Evolutionary conservation across 352 stramenopile genomes (phyloP).

Genomic region (Phytopythium boreale): DNA sequence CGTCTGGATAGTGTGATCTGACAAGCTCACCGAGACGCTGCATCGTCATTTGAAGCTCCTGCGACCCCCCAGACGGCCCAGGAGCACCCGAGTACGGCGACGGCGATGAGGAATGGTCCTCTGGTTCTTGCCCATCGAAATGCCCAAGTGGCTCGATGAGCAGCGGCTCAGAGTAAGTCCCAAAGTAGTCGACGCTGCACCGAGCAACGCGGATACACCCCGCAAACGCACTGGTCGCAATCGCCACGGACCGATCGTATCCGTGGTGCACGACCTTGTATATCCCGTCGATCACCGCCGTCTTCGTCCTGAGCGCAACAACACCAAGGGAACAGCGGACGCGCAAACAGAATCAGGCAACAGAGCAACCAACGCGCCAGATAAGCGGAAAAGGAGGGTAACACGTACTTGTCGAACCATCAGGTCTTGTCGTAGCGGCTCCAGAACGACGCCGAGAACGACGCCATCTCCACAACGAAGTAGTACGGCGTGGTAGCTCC

Average conservation of each 20-base stretch:
- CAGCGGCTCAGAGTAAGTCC: conserved; percentile 47
- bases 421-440: conserved; percentile 69
- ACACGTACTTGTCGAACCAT: conserved; percentile 77
- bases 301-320: conserved; percentile 36
- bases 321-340: neutral
- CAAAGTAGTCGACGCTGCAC: conserved; percentile 49
- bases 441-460: conserved; percentile 72
- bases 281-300: conserved; percentile 55
- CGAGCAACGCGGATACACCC: conserved; percentile 53
- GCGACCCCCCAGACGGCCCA: conserved; percentile 6
- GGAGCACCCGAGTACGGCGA: neutral
- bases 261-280: conserved; percentile 56
- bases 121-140: neutral
- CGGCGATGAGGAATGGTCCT: neutral
- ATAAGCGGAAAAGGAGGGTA: neutral
- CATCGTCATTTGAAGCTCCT: conserved; percentile 10
- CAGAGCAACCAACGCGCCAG: neutral
- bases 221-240: conserved; percentile 50
- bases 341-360: neutral
- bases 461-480: conserved; percentile 61
- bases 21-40: conserved; percentile 21
- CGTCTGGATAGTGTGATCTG: conserved; percentile 16
- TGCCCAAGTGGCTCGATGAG: conserved; percentile 41
- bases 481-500: conserved; percentile 33
- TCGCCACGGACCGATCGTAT: conserved; percentile 28